These are phyloP conservation scores for Exophiala spinifera DNA, from an alignment of 2,329 filamentous ascomycete species.

Conservation along the genomic window DNA sequence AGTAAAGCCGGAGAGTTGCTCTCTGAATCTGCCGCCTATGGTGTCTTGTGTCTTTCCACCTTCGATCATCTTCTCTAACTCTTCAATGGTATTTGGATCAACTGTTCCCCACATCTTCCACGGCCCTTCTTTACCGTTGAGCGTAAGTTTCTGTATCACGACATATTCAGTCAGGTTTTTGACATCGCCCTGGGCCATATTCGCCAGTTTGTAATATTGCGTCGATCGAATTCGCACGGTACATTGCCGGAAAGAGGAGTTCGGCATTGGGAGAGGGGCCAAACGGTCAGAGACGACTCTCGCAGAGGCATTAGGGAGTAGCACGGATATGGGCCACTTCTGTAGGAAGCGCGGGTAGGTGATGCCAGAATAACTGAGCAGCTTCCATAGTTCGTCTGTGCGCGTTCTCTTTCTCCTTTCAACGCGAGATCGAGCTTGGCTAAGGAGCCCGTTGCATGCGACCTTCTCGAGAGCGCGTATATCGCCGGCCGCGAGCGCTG, in stretches of 20 bases:
- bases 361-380: slow-evolving; percentile 27
- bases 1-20: slow-evolving; percentile 1
- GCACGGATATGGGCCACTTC: slow-evolving; percentile 34
- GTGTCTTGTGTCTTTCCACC: slow-evolving; percentile 1
- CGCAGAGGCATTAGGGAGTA: slow-evolving; percentile 32
- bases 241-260: slow-evolving; percentile 41
- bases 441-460: slow-evolving; percentile 40
- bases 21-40: not conserved
- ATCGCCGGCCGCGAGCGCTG: slow-evolving; percentile 43
- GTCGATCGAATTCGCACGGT: slow-evolving; percentile 39
- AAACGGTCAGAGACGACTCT: slow-evolving; percentile 43
- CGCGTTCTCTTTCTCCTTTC: slow-evolving; percentile 29
- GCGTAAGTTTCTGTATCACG: slow-evolving; percentile 48
- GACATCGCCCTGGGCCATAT: not conserved
- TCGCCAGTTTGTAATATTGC: slow-evolving; percentile 35
- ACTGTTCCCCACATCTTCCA: slow-evolving; percentile 51
- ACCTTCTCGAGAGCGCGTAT: slow-evolving; percentile 35
- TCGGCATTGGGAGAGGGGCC: slow-evolving; percentile 39
- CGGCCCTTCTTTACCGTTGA: slow-evolving; percentile 40
- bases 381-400: slow-evolving; percentile 11
- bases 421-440: slow-evolving; percentile 36
- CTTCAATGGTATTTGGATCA: slow-evolving; percentile 18
- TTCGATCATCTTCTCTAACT: slow-evolving; percentile 21
- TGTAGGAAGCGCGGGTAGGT: slow-evolving; percentile 33
- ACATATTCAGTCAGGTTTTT: slow-evolving; percentile 44